A percentile compares a stretch with the other conserved stretches of the same genome.
Evolutionary conservation across 2,329 filamentous ascomycete genomes (phyloP).

Genomic region (Cryphonectria parasitica): DNA sequence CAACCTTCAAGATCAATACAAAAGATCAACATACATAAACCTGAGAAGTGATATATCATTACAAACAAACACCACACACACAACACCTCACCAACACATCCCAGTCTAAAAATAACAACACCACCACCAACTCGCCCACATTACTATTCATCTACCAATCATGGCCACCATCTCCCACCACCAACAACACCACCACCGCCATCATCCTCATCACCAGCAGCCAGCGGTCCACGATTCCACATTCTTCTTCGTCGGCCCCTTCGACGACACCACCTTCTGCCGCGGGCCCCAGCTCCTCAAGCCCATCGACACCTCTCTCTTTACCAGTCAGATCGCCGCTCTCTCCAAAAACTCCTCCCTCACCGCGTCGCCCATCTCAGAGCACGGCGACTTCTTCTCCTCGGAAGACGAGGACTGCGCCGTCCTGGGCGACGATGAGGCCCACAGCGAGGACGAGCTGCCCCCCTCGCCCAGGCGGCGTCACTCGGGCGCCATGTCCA

Average conservation of each 20-base stretch:
- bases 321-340: conserved; percentile 16
- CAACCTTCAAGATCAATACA: background rate
- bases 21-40: background rate
- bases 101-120: background rate
- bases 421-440: conserved; percentile 28
- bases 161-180: background rate
- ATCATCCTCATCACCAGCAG: conserved; percentile 8
- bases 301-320: conserved; percentile 28
- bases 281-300: conserved; percentile 24
- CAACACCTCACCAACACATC: background rate
- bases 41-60: background rate
- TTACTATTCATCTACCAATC: background rate
- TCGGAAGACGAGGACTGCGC: conserved; percentile 23
- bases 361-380: conserved; percentile 21
- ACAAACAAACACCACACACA: background rate
- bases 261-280: conserved; percentile 28
- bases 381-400: conserved; percentile 17
- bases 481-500: conserved; percentile 29
- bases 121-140: background rate
- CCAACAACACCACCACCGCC: conserved; percentile 1
- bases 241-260: conserved; percentile 26
- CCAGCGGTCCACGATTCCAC: conserved; percentile 19
- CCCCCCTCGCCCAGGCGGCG: conserved; percentile 27
- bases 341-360: conserved; percentile 25
- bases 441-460: conserved; percentile 28